A percentile compares a stretch with the other conserved stretches of the same genome.
These are phyloP conservation scores for Collybiopsis luxurians DNA, from an alignment of 768 basidiomycete genomes.

Conservation along the genomic window DNA sequence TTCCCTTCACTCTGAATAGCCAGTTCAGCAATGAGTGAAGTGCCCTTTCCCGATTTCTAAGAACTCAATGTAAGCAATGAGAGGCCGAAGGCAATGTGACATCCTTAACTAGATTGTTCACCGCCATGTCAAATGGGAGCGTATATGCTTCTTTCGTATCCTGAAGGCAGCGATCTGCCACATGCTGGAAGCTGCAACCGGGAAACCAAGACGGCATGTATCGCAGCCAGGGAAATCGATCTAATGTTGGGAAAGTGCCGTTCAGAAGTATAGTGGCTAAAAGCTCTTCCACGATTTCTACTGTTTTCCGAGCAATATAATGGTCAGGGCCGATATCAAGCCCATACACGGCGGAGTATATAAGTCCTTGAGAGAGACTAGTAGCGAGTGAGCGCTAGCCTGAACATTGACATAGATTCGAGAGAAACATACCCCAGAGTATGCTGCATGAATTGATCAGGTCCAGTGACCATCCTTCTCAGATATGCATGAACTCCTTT, in stretches of 20 bases:
- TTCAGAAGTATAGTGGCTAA: background rate
- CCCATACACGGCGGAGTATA: background rate
- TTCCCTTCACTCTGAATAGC: background rate
- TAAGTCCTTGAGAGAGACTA: background rate
- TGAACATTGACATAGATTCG: background rate
- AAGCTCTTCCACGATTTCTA: background rate
- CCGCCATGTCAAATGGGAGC: background rate
- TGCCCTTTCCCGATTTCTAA: background rate
- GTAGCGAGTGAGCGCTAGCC: background rate
- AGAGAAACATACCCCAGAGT: background rate
- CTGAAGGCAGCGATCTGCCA: background rate
- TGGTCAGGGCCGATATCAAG: background rate
- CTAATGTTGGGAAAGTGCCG: background rate
- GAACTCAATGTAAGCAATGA: background rate
- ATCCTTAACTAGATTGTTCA: background rate
- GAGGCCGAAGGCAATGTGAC: background rate
- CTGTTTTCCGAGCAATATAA: background rate
- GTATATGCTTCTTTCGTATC: background rate
- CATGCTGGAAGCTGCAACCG: background rate
- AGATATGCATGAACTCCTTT: background rate
- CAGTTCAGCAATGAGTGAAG: background rate
- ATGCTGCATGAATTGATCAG: background rate
- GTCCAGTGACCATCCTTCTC: background rate
- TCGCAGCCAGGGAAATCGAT: background rate
- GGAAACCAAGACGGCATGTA: slow-evolving; percentile 1